Conservation (phyloP, 139 green algal genomes). For the Eudorina sp. region DNA sequence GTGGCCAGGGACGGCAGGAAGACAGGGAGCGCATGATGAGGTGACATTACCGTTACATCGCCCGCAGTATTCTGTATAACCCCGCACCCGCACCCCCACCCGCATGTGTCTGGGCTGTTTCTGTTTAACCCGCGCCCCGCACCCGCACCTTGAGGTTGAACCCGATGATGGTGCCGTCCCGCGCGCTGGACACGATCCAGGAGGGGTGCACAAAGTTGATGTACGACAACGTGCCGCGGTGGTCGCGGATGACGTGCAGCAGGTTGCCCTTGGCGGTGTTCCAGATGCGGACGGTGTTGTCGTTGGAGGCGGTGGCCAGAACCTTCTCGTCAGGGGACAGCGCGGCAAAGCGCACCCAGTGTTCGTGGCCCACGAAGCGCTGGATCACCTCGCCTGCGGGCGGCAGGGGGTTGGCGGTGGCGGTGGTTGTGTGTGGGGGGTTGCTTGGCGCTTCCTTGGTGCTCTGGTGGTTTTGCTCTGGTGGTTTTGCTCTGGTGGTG, state of each 20-base stretch:
- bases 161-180: background rate
- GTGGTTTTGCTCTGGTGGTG: no score
- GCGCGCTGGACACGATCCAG: background rate
- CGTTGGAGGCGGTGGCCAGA: slow-evolving; percentile 18
- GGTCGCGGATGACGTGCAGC: background rate
- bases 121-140: no score
- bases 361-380: slow-evolving; percentile 19
- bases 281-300: slow-evolving; percentile 13
- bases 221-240: background rate
- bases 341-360: slow-evolving; percentile 6
- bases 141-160: slow-evolving; percentile 11
- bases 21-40: no score
- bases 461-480: no score
- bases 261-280: background rate
- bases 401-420: no score
- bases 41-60: no score
- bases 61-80: no score
- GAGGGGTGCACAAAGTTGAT: background rate
- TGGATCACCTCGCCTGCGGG: slow-evolving; percentile 1
- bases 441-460: no score
- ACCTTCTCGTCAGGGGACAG: slow-evolving; percentile 15
- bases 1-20: no score
- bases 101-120: no score
- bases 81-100: no score
- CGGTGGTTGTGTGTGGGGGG: no score